These are phyloP conservation scores for Carallia brachiata DNA, from an alignment of 345 rosid genomes.

Conservation along the genomic window DNA sequence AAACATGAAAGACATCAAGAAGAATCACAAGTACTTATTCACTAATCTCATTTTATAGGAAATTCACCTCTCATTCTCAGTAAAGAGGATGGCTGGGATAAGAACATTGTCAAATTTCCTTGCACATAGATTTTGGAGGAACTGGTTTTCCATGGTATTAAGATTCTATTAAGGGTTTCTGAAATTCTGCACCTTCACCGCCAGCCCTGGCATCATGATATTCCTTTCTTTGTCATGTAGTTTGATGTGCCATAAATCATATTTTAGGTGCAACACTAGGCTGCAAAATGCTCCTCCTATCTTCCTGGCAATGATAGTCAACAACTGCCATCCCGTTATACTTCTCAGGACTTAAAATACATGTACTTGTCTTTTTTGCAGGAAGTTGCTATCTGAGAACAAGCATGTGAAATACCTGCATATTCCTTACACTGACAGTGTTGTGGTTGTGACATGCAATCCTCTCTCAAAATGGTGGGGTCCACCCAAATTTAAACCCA, in stretches of 20 bases:
- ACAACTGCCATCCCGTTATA: background rate
- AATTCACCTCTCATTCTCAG: background rate
- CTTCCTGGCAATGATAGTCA: background rate
- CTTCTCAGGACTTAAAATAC: constrained; percentile 5
- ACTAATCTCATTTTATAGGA: constrained; percentile 1
- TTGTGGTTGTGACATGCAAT: constrained; percentile 90
- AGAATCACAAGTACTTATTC: constrained; percentile 75
- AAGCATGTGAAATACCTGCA: constrained; percentile 93
- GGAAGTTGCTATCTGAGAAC: constrained; percentile 79
- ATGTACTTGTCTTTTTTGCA: constrained; percentile 30
- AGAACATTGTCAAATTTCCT: too few relatives aligned
- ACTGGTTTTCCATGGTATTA: too few relatives aligned
- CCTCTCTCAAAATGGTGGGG: constrained; percentile 90
- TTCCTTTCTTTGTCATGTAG: background rate
- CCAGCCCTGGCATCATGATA: background rate
- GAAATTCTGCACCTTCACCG: too few relatives aligned
- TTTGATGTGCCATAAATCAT: constrained; percentile 4
- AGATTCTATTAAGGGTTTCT: too few relatives aligned
- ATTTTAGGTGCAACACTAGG: background rate
- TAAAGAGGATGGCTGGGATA: too few relatives aligned
- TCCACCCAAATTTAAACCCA: constrained; percentile 74
- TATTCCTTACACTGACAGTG: constrained; percentile 79
- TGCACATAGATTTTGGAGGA: too few relatives aligned
- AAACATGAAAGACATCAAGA: constrained; percentile 74
- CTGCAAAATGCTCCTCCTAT: background rate